Evolutionary conservation across 495 filamentous ascomycete species (phyloP), one percentile per base, ranked within the genome.

Genomic region (Bacidia rubella): DNA sequence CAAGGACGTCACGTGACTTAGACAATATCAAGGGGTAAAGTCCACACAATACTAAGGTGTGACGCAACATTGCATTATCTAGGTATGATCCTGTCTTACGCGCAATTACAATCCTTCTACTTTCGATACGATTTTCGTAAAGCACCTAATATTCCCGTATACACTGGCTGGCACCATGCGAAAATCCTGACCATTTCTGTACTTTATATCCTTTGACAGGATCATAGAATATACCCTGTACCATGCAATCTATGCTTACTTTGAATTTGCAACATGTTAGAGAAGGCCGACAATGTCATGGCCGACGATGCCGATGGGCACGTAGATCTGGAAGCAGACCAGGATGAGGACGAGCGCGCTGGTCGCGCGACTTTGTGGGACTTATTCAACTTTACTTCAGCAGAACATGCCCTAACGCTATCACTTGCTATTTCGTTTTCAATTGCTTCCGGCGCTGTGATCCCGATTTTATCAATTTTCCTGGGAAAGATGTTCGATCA

Each of bases 401-500:
- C 64, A 55, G 64, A 60, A n/a, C 82, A 96, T 60, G 49, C 74
- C n/a, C 66, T 68, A 7, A 57, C 74, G 4, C 66, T 89, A 2
- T 55, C 68, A 29, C 57, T 62, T 0, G 80, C 79, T 11, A 45
- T 82, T 26, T 7, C 75, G 17, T 66, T 79, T 35, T 75, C 86
- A 1, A 45, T 85, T 3, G 52, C 80, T 20, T 74, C 83, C 11
- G 85, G 84, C 3, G 66, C 80, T 19, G 63, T 79, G 21, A 73
- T 76, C 35, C 82, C 89, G 1, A 69, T 70, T 1, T 71, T 84
- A 41, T 79, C 90, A 2, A 69, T 90, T 3, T 63, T 95, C 1
- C 72, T 90, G 11, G 90, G 92, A 15, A 71, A 75, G 41, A 72
- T 90, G 39, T 95, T 98, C 57, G 74, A 84, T 15, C 65, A 73